phyloP scores from a whole-genome alignment of 202 grass and related monocot species.

The Elaeis oleifera region DNA sequence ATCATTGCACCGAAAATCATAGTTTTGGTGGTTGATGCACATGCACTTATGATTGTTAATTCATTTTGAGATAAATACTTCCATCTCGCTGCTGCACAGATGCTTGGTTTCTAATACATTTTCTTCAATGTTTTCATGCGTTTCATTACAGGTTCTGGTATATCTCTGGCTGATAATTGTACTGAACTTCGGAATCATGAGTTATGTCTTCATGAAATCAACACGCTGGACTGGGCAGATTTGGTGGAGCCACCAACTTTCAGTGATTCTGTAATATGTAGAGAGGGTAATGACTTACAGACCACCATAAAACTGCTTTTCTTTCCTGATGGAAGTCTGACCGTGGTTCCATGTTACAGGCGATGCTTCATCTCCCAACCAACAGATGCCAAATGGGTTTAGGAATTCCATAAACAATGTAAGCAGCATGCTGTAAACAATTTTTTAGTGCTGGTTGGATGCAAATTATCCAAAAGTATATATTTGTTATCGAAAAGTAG shows the following conservation, averaged over 20 bases:
- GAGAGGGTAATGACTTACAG: constrained; percentile 20
- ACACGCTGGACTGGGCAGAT: constrained; percentile 63
- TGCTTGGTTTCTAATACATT: too few species aligned
- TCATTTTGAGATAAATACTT: too few species aligned
- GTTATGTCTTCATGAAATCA: constrained; percentile 62
- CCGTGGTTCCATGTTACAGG: constrained; percentile 38
- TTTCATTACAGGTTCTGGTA: constrained; percentile 1
- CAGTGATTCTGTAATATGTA: constrained; percentile 22
- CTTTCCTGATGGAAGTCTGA: constrained; percentile 18
- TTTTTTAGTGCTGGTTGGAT: too few species aligned
- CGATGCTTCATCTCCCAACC: constrained; percentile 26
- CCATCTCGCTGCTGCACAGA: too few species aligned
- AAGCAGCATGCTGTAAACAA: not conserved
- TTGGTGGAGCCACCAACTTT: constrained; percentile 55
- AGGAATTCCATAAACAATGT: constrained; percentile 34
- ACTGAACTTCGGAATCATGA: constrained; percentile 42
- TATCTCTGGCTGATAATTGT: constrained; percentile 23
- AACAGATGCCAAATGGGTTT: constrained; percentile 10
- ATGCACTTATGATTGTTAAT: too few species aligned
- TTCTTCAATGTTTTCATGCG: too few species aligned
- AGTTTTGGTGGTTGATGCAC: too few species aligned
- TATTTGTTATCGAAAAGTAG: too few species aligned
- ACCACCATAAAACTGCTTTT: not conserved
- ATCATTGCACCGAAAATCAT: too few species aligned
- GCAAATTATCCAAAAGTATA: too few species aligned